A percentile compares a stretch with the other conserved stretches of the same genome.
These are phyloP conservation scores for Penicillium robsamsonii DNA, from an alignment of 495 filamentous ascomycete species.

Conservation along the genomic window DNA sequence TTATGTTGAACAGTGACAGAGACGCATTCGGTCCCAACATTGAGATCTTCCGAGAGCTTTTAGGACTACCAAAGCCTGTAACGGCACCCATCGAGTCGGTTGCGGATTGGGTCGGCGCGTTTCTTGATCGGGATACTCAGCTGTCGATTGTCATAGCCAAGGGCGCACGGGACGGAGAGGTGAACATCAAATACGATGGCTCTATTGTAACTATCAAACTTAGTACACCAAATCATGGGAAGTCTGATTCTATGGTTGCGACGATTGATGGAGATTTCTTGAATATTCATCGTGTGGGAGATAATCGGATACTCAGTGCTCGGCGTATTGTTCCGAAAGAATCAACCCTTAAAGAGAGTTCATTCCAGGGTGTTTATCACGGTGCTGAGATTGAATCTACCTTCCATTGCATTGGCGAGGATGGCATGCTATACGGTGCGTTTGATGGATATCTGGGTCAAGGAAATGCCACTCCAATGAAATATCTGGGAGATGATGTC, in stretches of 20 bases:
- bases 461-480: conserved; percentile 24
- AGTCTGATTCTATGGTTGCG: conserved; percentile 13
- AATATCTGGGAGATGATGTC: conserved; percentile 31
- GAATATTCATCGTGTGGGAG: conserved; percentile 22
- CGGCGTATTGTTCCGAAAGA: conserved; percentile 20
- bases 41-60: conserved; percentile 19
- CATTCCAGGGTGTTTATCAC: conserved; percentile 25
- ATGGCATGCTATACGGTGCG: conserved; percentile 29
- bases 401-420: conserved; percentile 29
- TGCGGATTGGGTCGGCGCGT: conserved; percentile 24
- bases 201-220: conserved; percentile 11
- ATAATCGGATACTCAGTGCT: conserved; percentile 28
- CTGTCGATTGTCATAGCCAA: conserved; percentile 21
- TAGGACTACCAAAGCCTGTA: conserved; percentile 14
- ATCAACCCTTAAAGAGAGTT: conserved; percentile 1
- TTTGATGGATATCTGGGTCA: conserved; percentile 35
- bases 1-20: conserved; percentile 31
- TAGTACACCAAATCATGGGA: conserved; percentile 11
- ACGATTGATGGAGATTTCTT: conserved; percentile 22
- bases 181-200: conserved; percentile 21
- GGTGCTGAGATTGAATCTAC: conserved; percentile 30
- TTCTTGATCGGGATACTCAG: conserved; percentile 30
- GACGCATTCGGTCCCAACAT: conserved; percentile 16
- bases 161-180: conserved; percentile 15
- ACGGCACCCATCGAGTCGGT: background rate